Base-by-base conservation (phyloP, 2,329 filamentous ascomycete genomes). In the Exophiala calicioides region DNA sequence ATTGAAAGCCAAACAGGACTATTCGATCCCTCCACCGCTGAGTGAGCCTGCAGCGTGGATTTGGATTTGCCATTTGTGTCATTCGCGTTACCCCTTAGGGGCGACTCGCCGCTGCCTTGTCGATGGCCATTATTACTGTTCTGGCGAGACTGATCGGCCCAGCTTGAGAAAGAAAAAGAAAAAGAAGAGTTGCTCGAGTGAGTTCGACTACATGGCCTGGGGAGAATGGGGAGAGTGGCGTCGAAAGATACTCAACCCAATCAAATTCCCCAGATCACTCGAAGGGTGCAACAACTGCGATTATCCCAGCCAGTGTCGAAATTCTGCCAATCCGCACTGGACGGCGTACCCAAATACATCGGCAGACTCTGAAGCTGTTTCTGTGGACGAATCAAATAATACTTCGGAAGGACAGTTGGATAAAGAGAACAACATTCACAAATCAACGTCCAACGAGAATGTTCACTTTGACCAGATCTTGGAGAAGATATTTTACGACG, bases 121-220 rank as follows among this genome's bases (percentile, higher is more conserved):
- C 34, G 76, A 79, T 53, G 76, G 77, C 2, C 77, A 80, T 58
- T 63, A 65, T 49, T 79, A 78, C 65, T 80, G 77, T 64, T 63
- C 72, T 3, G 75, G 76, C 12, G 50, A 58, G 29, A 47, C 44
- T 3, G 40, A 50, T 35, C 29, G 32, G n/a, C 47, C 44, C 4
- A 58, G 54, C 24, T 27, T 46, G 27, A 50, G 68, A 59, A 62
- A 58, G 27, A 60, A 58, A 36, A 57, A 63, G 33, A 60, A 62
- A 32, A 66, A 69, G 33, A 60, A 63, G 29, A 70, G 73, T 5
- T 80, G 77, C 50, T 61, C 62, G 0, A 72, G 67, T 30, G 73
- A 77, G 42, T 79, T 80, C 44, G 76, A 80, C 57, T 79, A 78
- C 44, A 48, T 61, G 4, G 71, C 73, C 0, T 80, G 77, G 77